Evolutionary conservation across 208 protist genomes (phyloP).

Genomic region (Phytomonas sp.): DNA sequence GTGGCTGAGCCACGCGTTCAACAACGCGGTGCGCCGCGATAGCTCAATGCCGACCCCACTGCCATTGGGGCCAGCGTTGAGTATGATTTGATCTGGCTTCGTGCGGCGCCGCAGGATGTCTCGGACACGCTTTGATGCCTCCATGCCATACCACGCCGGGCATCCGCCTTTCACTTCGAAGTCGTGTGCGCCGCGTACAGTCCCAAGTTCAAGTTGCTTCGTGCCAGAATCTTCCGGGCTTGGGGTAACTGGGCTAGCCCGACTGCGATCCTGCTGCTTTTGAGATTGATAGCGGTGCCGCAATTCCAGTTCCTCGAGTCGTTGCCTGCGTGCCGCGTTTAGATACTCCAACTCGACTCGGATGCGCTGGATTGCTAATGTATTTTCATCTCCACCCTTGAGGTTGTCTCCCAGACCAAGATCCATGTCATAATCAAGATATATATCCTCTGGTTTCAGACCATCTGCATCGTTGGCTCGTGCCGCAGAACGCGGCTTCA

Average conservation of each 20-base stretch:
- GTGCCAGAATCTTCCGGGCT: not conserved
- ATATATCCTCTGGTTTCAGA: slow-evolving; percentile 15
- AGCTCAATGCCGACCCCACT: slow-evolving; percentile 50
- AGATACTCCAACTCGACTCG: slow-evolving; percentile 42
- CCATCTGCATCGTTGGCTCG: slow-evolving; percentile 5
- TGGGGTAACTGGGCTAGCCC: not conserved
- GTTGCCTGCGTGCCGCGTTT: slow-evolving; percentile 30
- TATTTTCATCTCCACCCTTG: slow-evolving; percentile 16
- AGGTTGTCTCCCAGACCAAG: not conserved
- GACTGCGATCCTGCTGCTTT: not conserved
- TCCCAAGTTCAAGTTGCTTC: not conserved
- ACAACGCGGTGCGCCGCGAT: slow-evolving; percentile 42
- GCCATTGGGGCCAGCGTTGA: slow-evolving; percentile 35
- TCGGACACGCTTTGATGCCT: slow-evolving; percentile 54
- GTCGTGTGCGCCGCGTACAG: slow-evolving; percentile 12
- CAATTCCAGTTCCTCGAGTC: slow-evolving; percentile 39
- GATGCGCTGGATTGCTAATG: slow-evolving; percentile 26
- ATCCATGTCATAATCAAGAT: slow-evolving; percentile 16
- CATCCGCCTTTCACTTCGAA: slow-evolving; percentile 49
- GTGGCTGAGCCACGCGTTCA: slow-evolving; percentile 12
- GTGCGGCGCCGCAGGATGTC: slow-evolving; percentile 46
- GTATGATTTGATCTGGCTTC: slow-evolving; percentile 44
- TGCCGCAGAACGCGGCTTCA: not conserved
- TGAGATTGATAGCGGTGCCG: slow-evolving; percentile 26
- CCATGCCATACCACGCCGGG: slow-evolving; percentile 64